Evolutionary conservation across 495 filamentous ascomycete genomes (phyloP).

Genomic region (Chaetomium fimeti): DNA sequence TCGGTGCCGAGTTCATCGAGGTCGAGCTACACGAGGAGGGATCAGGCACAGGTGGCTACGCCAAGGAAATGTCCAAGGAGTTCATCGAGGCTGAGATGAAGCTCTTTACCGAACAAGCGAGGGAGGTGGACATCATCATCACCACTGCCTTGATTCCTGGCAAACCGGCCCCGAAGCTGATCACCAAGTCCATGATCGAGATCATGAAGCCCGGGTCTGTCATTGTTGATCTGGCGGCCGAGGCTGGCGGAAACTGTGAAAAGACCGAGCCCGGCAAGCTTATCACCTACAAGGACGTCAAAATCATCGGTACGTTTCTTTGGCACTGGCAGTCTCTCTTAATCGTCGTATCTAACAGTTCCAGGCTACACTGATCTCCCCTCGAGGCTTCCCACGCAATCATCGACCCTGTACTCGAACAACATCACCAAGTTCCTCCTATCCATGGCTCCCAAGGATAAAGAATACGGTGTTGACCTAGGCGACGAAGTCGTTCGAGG

Average conservation of each 20-base stretch:
- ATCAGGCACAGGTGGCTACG: conserved; percentile 76
- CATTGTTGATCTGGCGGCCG: conserved; percentile 76
- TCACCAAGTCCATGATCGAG: conserved; percentile 72
- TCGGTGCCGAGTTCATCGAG: conserved; percentile 81
- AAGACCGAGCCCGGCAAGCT: conserved; percentile 68
- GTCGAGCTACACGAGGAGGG: conserved; percentile 82
- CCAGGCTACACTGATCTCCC: conserved; percentile 78
- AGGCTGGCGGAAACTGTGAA: conserved; percentile 79
- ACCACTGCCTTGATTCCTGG: conserved; percentile 82
- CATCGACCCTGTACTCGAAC: conserved; percentile 80
- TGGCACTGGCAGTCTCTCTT: conserved; percentile 11
- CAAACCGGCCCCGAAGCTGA: conserved; percentile 69
- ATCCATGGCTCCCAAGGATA: conserved; percentile 71
- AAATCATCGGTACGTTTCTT: conserved; percentile 63
- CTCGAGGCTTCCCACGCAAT: conserved; percentile 74
- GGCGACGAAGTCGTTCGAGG: conserved; percentile 78
- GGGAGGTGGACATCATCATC: conserved; percentile 83
- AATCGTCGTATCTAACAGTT: conserved; percentile 19
- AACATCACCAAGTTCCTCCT: conserved; percentile 81
- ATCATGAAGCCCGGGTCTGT: conserved; percentile 81
- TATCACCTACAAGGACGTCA: conserved; percentile 67
- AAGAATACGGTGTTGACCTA: conserved; percentile 70
- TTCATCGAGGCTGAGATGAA: conserved; percentile 88
- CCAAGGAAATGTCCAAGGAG: conserved; percentile 85
- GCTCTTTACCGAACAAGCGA: conserved; percentile 75